These are phyloP conservation scores for Gymnopus androsaceus DNA, from an alignment of 1,284 basidiomycete species.

Conservation along the genomic window DNA sequence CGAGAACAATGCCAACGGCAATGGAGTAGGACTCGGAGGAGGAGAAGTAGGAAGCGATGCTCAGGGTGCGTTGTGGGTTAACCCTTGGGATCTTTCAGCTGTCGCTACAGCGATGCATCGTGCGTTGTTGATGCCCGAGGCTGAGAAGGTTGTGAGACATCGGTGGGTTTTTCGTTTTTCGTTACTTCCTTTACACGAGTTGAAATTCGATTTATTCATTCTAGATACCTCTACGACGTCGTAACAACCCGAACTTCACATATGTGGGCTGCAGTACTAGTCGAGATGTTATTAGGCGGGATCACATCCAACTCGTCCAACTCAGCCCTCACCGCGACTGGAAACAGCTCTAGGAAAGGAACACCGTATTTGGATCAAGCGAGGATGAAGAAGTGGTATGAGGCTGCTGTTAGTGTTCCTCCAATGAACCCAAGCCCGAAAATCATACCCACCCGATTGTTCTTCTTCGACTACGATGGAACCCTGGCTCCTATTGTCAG, in stretches of 20 bases:
- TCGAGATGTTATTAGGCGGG: slow-evolving; percentile 86
- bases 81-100: slow-evolving; percentile 90
- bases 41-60: too few relatives aligned
- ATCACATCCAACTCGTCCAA: slow-evolving; percentile 43
- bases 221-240: slow-evolving; percentile 68
- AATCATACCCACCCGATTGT: slow-evolving; percentile 69
- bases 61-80: slow-evolving; percentile 74
- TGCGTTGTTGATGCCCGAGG: slow-evolving; percentile 79
- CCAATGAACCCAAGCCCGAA: not conserved
- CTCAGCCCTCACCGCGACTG: too few relatives aligned
- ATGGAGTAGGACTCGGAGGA: slow-evolving; percentile 19
- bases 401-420: not conserved
- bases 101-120: slow-evolving; percentile 94
- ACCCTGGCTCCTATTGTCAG: slow-evolving; percentile 98
- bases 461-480: slow-evolving; percentile 97
- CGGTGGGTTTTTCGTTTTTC: slow-evolving; percentile 23
- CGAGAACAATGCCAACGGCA: not conserved
- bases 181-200: not conserved
- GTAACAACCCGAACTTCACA: slow-evolving; percentile 95
- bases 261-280: slow-evolving; percentile 92
- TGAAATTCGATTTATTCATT: not conserved
- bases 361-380: slow-evolving; percentile 83
- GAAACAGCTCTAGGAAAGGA: slow-evolving; percentile 81
- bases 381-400: slow-evolving; percentile 67
- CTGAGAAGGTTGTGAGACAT: slow-evolving; percentile 82